These are phyloP conservation scores for Mortierella sp. DNA, from an alignment of 371 early-diverging fungal species.

Conservation along the genomic window DNA sequence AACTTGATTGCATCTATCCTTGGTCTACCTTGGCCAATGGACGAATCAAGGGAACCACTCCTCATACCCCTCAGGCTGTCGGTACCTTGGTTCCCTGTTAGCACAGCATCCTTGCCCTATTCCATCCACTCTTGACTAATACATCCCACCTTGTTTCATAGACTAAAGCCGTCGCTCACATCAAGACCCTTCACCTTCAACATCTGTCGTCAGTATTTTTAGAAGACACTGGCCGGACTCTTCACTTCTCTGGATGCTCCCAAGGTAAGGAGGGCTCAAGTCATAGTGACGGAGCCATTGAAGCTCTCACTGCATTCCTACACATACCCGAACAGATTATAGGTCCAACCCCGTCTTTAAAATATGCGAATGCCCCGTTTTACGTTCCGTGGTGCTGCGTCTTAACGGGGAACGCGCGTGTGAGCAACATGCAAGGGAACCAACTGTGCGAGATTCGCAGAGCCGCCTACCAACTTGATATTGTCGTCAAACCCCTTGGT, in stretches of 20 bases:
- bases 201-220: conserved; percentile 8
- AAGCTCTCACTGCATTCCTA: neutral
- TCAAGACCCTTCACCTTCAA: conserved; percentile 2
- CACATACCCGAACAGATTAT: neutral
- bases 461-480: too few species aligned
- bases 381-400: too few species aligned
- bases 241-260: neutral
- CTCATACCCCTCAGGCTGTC: too few species aligned
- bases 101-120: conserved; percentile 8
- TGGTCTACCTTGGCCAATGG: neutral
- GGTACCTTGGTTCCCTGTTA: neutral
- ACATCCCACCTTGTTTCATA: too few species aligned
- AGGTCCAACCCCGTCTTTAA: conserved; percentile 19
- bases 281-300: conserved; percentile 12
- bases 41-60: neutral
- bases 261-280: conserved; percentile 33
- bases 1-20: conserved; percentile 13
- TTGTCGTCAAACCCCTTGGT: too few species aligned
- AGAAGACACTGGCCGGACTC: neutral
- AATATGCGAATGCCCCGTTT: conserved; percentile 11
- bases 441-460: neutral
- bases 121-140: too few species aligned
- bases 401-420: neutral
- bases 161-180: too few species aligned
- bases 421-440: conserved; percentile 20